These are phyloP conservation scores for Polytolypa hystricis DNA, from an alignment of 2,329 filamentous ascomycete species.

Conservation along the genomic window DNA sequence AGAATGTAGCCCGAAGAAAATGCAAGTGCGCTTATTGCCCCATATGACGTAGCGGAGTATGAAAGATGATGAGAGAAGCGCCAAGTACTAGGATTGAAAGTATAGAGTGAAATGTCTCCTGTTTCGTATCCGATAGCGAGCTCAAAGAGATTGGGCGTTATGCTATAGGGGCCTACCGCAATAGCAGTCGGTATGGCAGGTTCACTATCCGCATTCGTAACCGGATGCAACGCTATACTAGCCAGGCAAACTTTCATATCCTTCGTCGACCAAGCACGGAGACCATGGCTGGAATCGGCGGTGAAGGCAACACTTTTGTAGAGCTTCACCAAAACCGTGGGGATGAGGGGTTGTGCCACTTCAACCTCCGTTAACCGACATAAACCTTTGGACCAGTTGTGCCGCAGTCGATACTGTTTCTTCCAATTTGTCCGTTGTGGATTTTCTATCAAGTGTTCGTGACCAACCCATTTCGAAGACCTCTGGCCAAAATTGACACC, in stretches of 20 bases:
- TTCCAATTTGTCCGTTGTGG: slow-evolving; percentile 63
- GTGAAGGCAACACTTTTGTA: slow-evolving; percentile 68
- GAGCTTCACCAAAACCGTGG: slow-evolving; percentile 63
- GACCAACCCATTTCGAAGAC: slow-evolving; percentile 51
- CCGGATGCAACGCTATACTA: slow-evolving; percentile 21
- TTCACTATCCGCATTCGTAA: slow-evolving; percentile 37
- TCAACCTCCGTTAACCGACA: slow-evolving; percentile 71
- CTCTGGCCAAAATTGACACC: slow-evolving; percentile 41
- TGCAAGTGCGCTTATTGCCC: slow-evolving; percentile 58
- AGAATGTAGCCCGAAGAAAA: slow-evolving; percentile 65
- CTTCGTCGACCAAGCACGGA: slow-evolving; percentile 69
- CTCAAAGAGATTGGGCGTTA: slow-evolving; percentile 45
- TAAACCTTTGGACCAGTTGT: slow-evolving; percentile 81
- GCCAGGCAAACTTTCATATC: slow-evolving; percentile 50
- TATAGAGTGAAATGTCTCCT: slow-evolving; percentile 62
- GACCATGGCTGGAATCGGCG: slow-evolving; percentile 55
- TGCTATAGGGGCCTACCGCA: too few relatives aligned
- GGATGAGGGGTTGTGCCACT: slow-evolving; percentile 44
- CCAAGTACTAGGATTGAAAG: slow-evolving; percentile 38
- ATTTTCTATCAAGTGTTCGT: slow-evolving; percentile 44
- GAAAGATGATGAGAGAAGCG: slow-evolving; percentile 43
- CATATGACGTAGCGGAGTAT: slow-evolving; percentile 52
- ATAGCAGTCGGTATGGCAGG: slow-evolving; percentile 53
- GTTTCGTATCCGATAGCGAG: slow-evolving; percentile 60
- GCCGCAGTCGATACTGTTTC: slow-evolving; percentile 70